Conservation (phyloP, 169 alveolate species). For the Eimeria praecox region DNA sequence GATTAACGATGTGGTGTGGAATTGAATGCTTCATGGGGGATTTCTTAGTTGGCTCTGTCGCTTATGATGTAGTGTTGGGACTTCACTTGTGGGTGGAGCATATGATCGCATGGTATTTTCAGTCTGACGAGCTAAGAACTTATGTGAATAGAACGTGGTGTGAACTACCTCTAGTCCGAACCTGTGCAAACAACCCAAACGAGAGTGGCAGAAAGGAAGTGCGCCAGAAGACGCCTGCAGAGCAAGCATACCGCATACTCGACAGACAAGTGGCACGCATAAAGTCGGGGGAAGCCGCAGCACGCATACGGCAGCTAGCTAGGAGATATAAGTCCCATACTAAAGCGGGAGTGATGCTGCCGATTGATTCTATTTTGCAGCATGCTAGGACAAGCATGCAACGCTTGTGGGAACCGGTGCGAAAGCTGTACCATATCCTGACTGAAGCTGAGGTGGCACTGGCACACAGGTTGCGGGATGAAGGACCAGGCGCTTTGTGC, state of each 20-base stretch:
- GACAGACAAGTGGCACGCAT: not conserved
- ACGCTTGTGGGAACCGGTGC: not conserved
- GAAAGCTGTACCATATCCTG: not conserved
- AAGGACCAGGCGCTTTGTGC: not conserved
- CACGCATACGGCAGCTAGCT: not conserved
- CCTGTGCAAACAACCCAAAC: not conserved
- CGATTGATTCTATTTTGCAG: too few relatives aligned
- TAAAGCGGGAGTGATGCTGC: too few relatives aligned
- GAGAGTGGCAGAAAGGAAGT: not conserved
- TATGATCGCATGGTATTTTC: not conserved
- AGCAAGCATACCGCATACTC: not conserved
- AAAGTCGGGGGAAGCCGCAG: not conserved
- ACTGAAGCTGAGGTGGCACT: too few relatives aligned
- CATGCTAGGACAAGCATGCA: not conserved
- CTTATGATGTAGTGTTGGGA: not conserved
- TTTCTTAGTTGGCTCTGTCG: not conserved
- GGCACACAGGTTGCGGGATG: not conserved
- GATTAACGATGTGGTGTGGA: slow-evolving; percentile 1
- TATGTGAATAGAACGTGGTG: not conserved
- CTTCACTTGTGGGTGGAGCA: not conserved
- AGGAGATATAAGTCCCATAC: not conserved
- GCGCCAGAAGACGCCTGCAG: not conserved
- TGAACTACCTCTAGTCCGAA: not conserved
- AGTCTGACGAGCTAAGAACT: not conserved
- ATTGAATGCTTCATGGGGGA: not conserved